Evolutionary conservation across 805 yeast genomes (phyloP), one percentile per base, ranked within the genome.

Genomic region (Ogataea nonfermentans): DNA sequence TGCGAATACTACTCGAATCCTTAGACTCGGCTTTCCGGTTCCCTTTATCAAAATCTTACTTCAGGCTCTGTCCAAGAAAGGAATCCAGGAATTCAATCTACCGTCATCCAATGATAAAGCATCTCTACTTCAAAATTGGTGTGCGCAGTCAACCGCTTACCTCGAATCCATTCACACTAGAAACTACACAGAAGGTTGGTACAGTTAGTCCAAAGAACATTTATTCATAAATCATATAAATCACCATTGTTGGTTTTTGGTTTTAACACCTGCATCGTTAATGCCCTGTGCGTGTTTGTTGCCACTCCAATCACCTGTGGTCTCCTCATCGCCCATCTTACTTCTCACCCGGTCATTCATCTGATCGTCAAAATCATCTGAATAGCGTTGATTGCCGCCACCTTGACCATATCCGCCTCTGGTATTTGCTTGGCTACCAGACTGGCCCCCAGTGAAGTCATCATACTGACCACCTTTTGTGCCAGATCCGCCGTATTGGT

Each of bases 141-240:
- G 55, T 24, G 12, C 52, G 12, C 32, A 41, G n/a, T 24, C 52
- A 10, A 44, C 47, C 29, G 44, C 37, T 1, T 55, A 38, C 40
- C 40, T 56, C 25, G 32, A 44, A 1, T 15, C 36, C 5, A 43
- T 40, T 9, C 38, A 48, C 9, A 41, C 49, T 2, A 51, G 39
- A 15, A 61, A 58, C n/a, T 57, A 52, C 22, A 33, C 47, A 6
- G 44, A 48, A 32, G 64, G 64, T 4, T 59, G 64, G 63, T 48
- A 46, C 24, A 43, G 50, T 9, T 44, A 32, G 22, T 19, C 22
- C 22, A 19, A 19, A 19, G 22, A 19, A 40, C 26, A 9, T 22
- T 19, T 6, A 11, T 11, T 37, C 19, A 26, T 32, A 31, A 27
- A 19, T 20, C 31, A 37, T 10, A 14, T 7, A 13, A 24, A 23